Evolutionary conservation across 1,284 basidiomycete genomes (phyloP).

Genomic region (Pseudozyma pruni): DNA sequence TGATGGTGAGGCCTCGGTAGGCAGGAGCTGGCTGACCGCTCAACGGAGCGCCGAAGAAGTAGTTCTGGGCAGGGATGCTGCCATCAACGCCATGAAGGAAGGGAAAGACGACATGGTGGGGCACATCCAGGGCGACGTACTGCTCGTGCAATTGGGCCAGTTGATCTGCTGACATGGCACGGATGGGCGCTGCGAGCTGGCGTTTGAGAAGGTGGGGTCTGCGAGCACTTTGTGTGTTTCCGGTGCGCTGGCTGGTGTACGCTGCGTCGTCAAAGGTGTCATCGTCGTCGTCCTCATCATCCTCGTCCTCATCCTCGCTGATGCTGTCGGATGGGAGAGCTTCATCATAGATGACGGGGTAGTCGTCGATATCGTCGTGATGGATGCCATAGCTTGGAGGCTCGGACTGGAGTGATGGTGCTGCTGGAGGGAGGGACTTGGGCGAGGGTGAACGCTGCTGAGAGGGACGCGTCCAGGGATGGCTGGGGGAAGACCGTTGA

Average conservation of each 20-base stretch:
- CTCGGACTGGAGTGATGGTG: slow-evolving; percentile 1
- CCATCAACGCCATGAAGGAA: slow-evolving; percentile 65
- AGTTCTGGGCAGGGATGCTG: slow-evolving; percentile 56
- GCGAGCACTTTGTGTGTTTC: not conserved
- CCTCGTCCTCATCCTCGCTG: slow-evolving; percentile 13
- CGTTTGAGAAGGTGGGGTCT: slow-evolving; percentile 9
- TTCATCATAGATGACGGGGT: slow-evolving; percentile 47
- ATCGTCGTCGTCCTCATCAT: slow-evolving; percentile 12
- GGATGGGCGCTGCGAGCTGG: slow-evolving; percentile 49
- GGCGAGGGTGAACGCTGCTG: slow-evolving; percentile 31
- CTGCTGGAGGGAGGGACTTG: slow-evolving; percentile 18
- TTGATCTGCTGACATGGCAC: slow-evolving; percentile 57
- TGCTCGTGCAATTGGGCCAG: slow-evolving; percentile 50
- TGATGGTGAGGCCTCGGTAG: slow-evolving; percentile 64
- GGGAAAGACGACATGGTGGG: slow-evolving; percentile 62
- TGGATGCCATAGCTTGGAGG: slow-evolving; percentile 42
- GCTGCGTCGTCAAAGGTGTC: slow-evolving; percentile 15
- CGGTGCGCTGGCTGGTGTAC: not conserved
- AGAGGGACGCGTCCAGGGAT: slow-evolving; percentile 8
- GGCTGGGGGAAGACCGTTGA: slow-evolving; percentile 15
- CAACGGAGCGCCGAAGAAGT: slow-evolving; percentile 58
- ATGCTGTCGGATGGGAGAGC: slow-evolving; percentile 16
- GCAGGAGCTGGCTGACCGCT: slow-evolving; percentile 51
- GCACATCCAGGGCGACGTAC: slow-evolving; percentile 57
- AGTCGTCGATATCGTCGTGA: slow-evolving; percentile 52